Conservation (phyloP, 1,284 basidiomycete species). For the Neolentinus lepideus region DNA sequence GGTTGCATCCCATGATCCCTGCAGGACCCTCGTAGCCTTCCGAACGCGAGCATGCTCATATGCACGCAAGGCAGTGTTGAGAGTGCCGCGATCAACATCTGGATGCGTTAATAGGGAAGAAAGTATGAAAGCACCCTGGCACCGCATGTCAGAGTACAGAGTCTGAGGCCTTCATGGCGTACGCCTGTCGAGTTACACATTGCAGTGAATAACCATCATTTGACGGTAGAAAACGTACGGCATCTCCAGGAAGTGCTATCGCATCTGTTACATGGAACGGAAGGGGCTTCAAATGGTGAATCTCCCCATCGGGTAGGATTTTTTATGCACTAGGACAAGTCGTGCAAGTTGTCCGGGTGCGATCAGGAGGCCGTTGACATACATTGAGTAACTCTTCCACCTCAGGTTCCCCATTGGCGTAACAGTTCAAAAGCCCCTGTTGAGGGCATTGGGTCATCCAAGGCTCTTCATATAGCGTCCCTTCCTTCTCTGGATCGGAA, state of each 20-base stretch:
- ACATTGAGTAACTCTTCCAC: constrained; percentile 22
- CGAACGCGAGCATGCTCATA: constrained; percentile 43
- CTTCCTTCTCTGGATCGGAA: constrained; percentile 18
- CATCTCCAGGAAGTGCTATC: constrained; percentile 22
- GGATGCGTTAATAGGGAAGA: constrained; percentile 38
- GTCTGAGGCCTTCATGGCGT: too few species aligned
- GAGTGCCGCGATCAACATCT: constrained; percentile 25
- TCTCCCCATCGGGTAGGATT: constrained; percentile 24
- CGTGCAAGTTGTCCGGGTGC: neutral
- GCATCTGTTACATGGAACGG: constrained; percentile 16
- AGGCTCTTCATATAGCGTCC: constrained; percentile 15
- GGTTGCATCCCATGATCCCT: neutral
- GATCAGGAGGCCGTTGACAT: neutral
- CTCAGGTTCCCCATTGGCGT: constrained; percentile 23
- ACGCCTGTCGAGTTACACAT: too few species aligned
- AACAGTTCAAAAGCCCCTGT: constrained; percentile 20
- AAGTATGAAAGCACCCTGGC: constrained; percentile 44
- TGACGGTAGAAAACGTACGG: too few species aligned
- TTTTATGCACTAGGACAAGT: constrained; percentile 17
- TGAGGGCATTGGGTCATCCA: constrained; percentile 21
- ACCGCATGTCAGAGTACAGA: too few species aligned
- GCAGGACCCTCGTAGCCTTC: neutral
- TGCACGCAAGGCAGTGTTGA: constrained; percentile 32
- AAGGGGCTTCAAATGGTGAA: constrained; percentile 19
- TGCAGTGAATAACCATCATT: too few species aligned